Evolutionary conservation across 2,329 filamentous ascomycete species (phyloP).

Genomic region (Cytospora piceae): DNA sequence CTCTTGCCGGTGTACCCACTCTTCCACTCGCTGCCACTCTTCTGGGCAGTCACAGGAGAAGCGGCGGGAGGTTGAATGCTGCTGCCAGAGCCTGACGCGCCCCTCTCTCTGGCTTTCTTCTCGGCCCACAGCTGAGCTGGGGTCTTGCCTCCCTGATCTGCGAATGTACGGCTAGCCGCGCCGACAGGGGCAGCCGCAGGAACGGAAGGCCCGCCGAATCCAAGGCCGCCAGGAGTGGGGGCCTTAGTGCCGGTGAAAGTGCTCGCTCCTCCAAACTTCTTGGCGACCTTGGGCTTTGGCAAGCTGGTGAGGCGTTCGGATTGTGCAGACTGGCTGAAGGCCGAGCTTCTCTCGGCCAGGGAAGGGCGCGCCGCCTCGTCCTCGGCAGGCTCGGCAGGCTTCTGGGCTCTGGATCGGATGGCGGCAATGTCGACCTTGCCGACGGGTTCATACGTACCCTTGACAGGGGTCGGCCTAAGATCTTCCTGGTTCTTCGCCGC

Average conservation of each 20-base stretch:
- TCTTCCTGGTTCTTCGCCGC: constrained; percentile 72
- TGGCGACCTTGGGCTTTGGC: constrained; percentile 93
- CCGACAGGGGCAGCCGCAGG: constrained; percentile 69
- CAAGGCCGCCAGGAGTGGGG: constrained; percentile 70
- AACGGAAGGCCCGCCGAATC: constrained; percentile 64
- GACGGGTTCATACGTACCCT: constrained; percentile 91
- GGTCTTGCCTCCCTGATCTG: constrained; percentile 92
- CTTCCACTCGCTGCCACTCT: constrained; percentile 83
- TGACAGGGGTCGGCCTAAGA: constrained; percentile 81
- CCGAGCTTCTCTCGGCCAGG: constrained; percentile 75
- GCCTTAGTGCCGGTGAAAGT: constrained; percentile 88
- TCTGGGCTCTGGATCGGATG: constrained; percentile 83
- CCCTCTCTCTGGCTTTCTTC: constrained; percentile 85
- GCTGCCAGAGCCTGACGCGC: constrained; percentile 50
- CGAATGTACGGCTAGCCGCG: constrained; percentile 87
- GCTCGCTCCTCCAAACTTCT: constrained; percentile 76
- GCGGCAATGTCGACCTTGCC: constrained; percentile 97
- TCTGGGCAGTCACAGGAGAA: constrained; percentile 67
- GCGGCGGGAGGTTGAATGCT: constrained; percentile 48
- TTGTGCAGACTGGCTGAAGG: constrained; percentile 63
- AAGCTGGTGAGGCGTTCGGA: constrained; percentile 83
- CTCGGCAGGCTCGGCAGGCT: constrained; percentile 52
- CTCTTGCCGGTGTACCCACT: constrained; percentile 88
- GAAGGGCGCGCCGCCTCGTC: constrained; percentile 55
- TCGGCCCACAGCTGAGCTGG: constrained; percentile 97